phyloP scores from a whole-genome alignment of 306 rosid species.

The Boehmeria nivea region DNA sequence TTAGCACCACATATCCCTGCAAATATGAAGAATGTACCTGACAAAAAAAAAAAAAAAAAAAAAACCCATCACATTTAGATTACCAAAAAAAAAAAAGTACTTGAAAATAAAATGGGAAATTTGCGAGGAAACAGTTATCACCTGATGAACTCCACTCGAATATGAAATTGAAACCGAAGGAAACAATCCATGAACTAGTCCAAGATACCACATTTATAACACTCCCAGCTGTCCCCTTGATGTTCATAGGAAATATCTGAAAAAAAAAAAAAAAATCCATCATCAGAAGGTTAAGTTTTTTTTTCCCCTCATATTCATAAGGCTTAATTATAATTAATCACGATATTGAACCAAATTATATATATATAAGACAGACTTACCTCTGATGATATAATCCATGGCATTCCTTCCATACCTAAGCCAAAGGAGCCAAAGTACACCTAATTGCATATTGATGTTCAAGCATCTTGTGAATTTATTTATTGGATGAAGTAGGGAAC shows the following conservation, averaged over 20 bases:
- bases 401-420: conserved; percentile 30
- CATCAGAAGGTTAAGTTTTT: no score
- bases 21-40: conserved; percentile 35
- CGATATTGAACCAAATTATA: no score
- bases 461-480: no score
- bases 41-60: neutral
- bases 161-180: conserved; percentile 28
- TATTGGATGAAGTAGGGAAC: no score
- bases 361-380: conserved; percentile 6
- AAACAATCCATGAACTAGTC: conserved; percentile 31
- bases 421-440: no score
- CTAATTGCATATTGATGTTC: no score
- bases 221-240: conserved; percentile 49
- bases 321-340: no score
- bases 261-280: neutral
- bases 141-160: conserved; percentile 44
- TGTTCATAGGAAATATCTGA: conserved; percentile 34
- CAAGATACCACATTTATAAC: conserved; percentile 20
- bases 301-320: no score
- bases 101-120: no score
- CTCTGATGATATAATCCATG: conserved; percentile 27
- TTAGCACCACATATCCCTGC: conserved; percentile 17
- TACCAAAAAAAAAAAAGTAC: no score
- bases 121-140: no score
- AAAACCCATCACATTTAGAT: no score